These are phyloP conservation scores for Breviolum minutum DNA, from an alignment of 73 alveolate genomes.

Conservation along the genomic window DNA sequence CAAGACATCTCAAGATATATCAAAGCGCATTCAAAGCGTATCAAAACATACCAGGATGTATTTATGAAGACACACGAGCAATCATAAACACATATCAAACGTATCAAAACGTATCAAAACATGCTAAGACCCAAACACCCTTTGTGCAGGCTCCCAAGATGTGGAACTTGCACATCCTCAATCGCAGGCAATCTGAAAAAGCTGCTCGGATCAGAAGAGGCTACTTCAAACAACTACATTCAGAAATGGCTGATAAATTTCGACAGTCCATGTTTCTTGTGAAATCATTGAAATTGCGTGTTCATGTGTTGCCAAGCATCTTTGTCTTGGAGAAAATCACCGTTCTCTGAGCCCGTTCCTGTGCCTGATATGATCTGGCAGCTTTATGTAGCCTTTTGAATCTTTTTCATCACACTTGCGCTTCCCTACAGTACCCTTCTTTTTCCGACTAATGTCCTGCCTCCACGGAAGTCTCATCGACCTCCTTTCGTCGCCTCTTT, in stretches of 20 bases:
- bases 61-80: too few relatives aligned
- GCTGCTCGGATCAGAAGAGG: neutral
- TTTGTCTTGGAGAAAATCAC: conserved; percentile 75
- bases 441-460: neutral
- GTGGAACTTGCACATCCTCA: conserved; percentile 90
- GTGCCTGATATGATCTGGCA: neutral
- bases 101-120: neutral
- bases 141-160: conserved; percentile 86
- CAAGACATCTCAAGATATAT: too few relatives aligned
- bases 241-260: too few relatives aligned
- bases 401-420: neutral
- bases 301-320: neutral
- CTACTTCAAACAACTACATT: neutral
- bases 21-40: too few relatives aligned
- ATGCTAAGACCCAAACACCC: conserved; percentile 22
- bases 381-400: neutral
- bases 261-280: neutral
- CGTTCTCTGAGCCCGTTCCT: conserved; percentile 71
- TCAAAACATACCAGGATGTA: too few relatives aligned
- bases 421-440: neutral
- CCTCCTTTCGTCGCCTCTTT: conserved; percentile 79
- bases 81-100: too few relatives aligned
- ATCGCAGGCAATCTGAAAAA: neutral
- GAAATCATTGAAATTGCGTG: too few relatives aligned
- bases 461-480: conserved; percentile 76